Evolutionary conservation across 139 green algal species (phyloP).

Genomic region (Closterium sp.): DNA sequence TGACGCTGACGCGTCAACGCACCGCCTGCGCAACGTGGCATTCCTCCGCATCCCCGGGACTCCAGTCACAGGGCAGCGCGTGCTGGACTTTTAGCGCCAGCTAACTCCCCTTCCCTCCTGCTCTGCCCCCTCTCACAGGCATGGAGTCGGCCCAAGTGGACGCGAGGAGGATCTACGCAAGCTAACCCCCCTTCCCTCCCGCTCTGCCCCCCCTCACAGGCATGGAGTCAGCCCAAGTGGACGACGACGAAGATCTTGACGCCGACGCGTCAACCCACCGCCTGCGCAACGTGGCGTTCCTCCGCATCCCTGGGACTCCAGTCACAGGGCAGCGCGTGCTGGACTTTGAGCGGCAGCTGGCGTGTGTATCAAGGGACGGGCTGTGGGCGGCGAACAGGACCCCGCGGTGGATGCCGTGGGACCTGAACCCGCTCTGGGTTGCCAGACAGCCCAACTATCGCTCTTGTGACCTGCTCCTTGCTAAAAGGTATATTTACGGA

Average conservation of each 20-base stretch:
- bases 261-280: neutral
- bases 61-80: neutral
- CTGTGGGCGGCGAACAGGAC: neutral
- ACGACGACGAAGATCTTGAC: neutral
- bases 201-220: neutral
- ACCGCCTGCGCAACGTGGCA: neutral
- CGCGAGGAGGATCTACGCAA: neutral
- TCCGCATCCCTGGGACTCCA: constrained; percentile 1
- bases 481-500: neutral
- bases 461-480: constrained; percentile 23
- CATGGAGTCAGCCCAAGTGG: neutral
- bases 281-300: neutral
- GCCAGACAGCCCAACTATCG: constrained; percentile 14
- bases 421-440: constrained; percentile 10
- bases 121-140: neutral
- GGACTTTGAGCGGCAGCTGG: constrained; percentile 1
- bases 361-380: neutral
- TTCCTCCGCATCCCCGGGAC: neutral
- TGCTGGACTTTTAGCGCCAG: too few species aligned
- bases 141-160: neutral
- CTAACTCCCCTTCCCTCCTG: neutral
- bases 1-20: neutral
- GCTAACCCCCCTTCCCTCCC: neutral
- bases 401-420: constrained; percentile 24
- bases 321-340: neutral